phyloP scores from a whole-genome alignment of 345 rosid species.

The Carallia pectinifolia region DNA sequence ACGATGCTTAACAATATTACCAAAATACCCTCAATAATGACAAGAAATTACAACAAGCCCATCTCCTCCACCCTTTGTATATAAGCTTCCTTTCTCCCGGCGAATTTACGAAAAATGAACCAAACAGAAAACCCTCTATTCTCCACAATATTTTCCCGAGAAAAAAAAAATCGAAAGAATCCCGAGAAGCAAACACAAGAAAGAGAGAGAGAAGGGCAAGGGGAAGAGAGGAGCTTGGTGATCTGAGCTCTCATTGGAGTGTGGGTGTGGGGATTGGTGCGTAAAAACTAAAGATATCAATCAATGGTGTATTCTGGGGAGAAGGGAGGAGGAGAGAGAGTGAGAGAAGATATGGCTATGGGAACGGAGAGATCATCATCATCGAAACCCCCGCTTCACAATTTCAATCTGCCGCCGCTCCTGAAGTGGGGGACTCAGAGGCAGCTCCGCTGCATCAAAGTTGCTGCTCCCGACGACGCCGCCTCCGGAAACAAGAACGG shows the following conservation, averaged over 20 bases:
- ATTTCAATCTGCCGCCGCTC: conserved; percentile 25
- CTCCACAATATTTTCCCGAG: conserved; percentile 1
- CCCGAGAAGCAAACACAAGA: conserved; percentile 5
- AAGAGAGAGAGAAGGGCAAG: neutral
- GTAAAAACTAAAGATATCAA: neutral
- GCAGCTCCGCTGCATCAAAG: conserved; percentile 25
- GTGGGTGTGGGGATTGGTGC: neutral
- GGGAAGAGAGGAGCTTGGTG: neutral
- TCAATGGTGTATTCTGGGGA: conserved; percentile 26
- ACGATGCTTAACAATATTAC: neutral
- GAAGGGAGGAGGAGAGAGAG: neutral
- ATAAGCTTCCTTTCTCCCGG: conserved; percentile 26
- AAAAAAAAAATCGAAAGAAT: conserved; percentile 6
- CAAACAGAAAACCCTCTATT: neutral
- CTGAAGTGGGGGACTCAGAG: conserved; percentile 32
- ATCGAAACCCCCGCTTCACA: conserved; percentile 32
- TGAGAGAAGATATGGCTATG: conserved; percentile 16
- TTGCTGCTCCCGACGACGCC: neutral
- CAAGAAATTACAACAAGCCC: conserved; percentile 18
- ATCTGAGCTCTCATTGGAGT: conserved; percentile 12
- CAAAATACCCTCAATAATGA: neutral
- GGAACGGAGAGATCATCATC: conserved; percentile 12
- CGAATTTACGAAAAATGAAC: conserved; percentile 10
- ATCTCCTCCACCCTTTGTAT: neutral
- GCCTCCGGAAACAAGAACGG: neutral